Evolutionary conservation across 495 filamentous ascomycete genomes (phyloP), one percentile per base, ranked within the genome.

Genomic region (Echria macrotheca): DNA sequence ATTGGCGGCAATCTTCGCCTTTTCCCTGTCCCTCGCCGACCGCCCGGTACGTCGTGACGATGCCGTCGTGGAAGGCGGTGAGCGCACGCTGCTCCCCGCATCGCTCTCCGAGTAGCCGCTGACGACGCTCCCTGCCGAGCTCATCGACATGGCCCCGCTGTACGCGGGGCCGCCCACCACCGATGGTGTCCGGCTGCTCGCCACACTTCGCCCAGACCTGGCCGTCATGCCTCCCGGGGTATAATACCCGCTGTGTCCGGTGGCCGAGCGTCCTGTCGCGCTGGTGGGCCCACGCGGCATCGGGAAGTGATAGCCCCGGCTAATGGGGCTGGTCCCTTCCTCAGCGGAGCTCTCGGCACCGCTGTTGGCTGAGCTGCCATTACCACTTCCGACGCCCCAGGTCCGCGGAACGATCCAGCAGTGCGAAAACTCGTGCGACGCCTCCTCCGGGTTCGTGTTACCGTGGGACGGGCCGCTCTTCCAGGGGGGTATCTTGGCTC

Each of bases 401-500:
- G 65, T 67, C 4, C 60, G 60, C 6, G 70, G 71, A 4, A 72
- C 67, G 4, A 62, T 58, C 82, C 82, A 86, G 66, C 82, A 85
- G 44, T 84, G 75, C 24, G 77, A 81, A 1, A 74, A 61, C 44
- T 72, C 71, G 54, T 85, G 82, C 6, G 60, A 56, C 0, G 81
- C 73, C 51, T 82, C 79, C 21, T 72, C 64, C 2, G 55, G 52
- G 18, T 54, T 52, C 38, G 51, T 35, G 8, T 28, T 35, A 18
- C 42, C 36, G 1, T 56, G 43, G 3, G 54, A 24, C 4, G 63
- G 57, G 10, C 64, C 60, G 3, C 64, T 69, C 53, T 67, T 74
- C 83, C 83, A 86, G 15, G 81, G 83, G 2, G 81, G 79, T 17
- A 72, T 64, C 48, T 65, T 66, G 19, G 67, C 71, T n/a, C 76